Evolutionary conservation across 2,329 filamentous ascomycete genomes (phyloP), one percentile per base, ranked within the genome.

Genomic region (Neurospora crassa): DNA sequence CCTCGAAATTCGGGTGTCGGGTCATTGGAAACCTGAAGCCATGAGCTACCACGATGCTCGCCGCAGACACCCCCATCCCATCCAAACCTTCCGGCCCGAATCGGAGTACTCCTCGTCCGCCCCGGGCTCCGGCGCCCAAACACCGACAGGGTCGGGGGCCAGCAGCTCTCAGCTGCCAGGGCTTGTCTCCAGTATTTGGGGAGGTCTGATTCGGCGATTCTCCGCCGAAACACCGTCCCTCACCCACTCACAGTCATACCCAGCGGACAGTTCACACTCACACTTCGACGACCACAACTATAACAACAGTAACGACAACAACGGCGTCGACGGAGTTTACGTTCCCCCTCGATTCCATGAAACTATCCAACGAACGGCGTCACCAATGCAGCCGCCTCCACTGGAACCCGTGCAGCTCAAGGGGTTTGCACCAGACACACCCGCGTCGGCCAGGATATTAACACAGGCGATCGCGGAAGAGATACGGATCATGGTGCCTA

Each of bases 361-460:
- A 10, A 76, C 81, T 76, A 59, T 83, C 4, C 83, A 84, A 71
- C 88, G 92, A 74, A 89, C 87, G 70, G 86, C 88, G 7, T 94
- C 91, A 14, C 94, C 93, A 1, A 94, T 97, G 80, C 91, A 94
- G 75, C 93, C 94, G 1, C 95, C 95, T 12, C 94, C 94, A 0
- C 87, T 98, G 68, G 94, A 95, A 71, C 93, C 95, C 0, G 82
- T 98, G 29, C 84, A 86, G 5, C 85, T 98, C 43, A 81, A 84
- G 29, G 92, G 92, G 45, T 93, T 90, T 80, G 84, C 85, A 72
- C 82, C 84, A 1, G 85, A 85, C 76, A 93, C 91, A 3, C 82
- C 85, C 20, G 76, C 82, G 20, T 85, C 84, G 43, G 89, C 89
- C 67, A 87, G 88, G 75, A 84, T 98, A 70, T 85, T 99, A 71